Base-by-base conservation (phyloP, 2,329 filamentous ascomycete genomes). In the Endoconidiophora polonica region DNA sequence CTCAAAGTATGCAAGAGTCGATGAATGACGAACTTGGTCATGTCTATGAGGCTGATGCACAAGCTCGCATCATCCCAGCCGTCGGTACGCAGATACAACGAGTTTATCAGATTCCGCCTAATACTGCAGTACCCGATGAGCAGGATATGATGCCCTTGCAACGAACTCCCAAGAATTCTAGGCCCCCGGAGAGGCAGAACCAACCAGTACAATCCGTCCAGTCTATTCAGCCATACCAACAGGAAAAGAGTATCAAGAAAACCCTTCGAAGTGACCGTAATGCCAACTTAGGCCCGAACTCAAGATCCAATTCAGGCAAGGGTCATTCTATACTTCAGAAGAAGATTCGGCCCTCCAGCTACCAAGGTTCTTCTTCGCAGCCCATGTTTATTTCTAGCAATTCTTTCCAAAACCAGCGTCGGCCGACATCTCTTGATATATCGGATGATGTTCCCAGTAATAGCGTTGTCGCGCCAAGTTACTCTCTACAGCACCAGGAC, bases 401-500 rank as follows among this genome's bases (percentile, higher is more conserved):
- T 10, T 38, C 45, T 41, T 39, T 43, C 20, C 42, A 16, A 7
- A 33, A 22, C 10, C 22, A 6, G 5, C 37, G 24, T 18, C 46
- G 42, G 12, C 44, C 26, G 14, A 40, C 39, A n/a, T 45, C 41
- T 22, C 18, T 47, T 12, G 48, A 48, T 33, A 33, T 20, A 6
- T 14, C 48, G n/a, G 14, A 18, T 18, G 38, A 41, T 38, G 22
- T 47, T 29, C 38, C 14, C 20, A 40, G 50, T 14, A 40, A 43
- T 10, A 33, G 22, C 24, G 23, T 23, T 39, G 22, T 14, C 10
- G 16, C 14, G 5, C 18, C 43, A 16, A 37, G 26, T 2, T 23
- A 46, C 29, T 46, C 45, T 29, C 37, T 50, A 20, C 52, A 49
- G 23, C 54, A 52, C 2, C 53, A 49, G 6, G 50, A 39, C 3